Base-by-base conservation (phyloP, 163 green algal genomes). In the Prototheca cutis region DNA sequence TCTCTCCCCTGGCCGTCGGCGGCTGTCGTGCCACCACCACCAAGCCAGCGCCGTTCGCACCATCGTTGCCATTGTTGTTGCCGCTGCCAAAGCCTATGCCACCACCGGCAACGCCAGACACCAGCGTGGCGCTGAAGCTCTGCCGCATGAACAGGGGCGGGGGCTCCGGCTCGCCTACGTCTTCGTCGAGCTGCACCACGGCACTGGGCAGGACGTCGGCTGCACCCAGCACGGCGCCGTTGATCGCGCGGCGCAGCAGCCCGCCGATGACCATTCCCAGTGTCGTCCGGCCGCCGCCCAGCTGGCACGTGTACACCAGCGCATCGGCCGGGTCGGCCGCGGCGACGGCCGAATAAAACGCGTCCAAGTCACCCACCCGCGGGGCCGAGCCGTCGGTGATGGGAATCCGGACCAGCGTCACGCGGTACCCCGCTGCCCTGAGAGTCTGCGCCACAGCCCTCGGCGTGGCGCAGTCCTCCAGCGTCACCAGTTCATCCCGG, bases 271-370 rank as follows among this genome's bases (percentile, higher is more conserved):
- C 78, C 83, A 94, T 97, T 59, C 87, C 87, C 4, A 55, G 96
- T 28, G 90, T 96, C 52, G 90, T 97, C 53, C 90, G 75, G 4
- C 90, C 90, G 5, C 90, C 75, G 8, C 90, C 90, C 90, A 97
- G 96, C 77, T 95, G 89, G 80, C 90, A 97, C 75, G 96, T 97
- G 78, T 96, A 97, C 23, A 97, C 72, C 23, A 95, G 73, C 2
- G 85, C 84, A n/a, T 49, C 13, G 84, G 70, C 40, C 74, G 74
- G 4, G 59, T 31, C 1, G 77, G 78, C 29, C 75, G 66, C 32
- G 57, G 83, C 83, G 90, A 23, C 82, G 66, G 1, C 76, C 60
- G 54, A 40, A 32, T 23, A 59, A 29, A 21, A 93, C 64, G 55
- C 77, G 53, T 33, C 85, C 79, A 73, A 90, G 70, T 93, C 87